Conservation (phyloP, 2,329 filamentous ascomycete species). For the Fusarium irregulare region DNA sequence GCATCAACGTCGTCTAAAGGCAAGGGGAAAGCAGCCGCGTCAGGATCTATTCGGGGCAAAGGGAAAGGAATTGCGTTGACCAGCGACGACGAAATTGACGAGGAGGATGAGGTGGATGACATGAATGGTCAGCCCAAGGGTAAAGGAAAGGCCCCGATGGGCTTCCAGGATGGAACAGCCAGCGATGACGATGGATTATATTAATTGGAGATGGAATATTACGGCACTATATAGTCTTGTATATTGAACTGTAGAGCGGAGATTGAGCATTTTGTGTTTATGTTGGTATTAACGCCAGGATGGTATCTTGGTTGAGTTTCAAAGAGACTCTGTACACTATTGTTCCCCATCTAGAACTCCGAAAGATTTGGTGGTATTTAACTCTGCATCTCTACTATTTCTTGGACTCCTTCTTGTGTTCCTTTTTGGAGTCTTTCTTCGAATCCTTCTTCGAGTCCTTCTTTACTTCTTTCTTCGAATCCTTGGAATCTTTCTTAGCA, state of each 20-base stretch:
- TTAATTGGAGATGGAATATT: conserved; percentile 44
- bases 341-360: conserved; percentile 6
- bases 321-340: conserved; percentile 28
- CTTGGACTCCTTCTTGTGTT: conserved; percentile 13
- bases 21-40: conserved; percentile 50
- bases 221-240: conserved; percentile 27
- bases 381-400: conserved; percentile 20
- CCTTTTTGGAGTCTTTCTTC: conserved; percentile 3
- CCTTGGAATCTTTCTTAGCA: not conserved
- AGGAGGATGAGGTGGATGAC: conserved; percentile 50
- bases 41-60: conserved; percentile 47
- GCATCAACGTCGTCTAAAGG: conserved; percentile 48
- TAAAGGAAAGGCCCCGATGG: conserved; percentile 66
- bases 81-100: conserved; percentile 51
- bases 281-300: conserved; percentile 33
- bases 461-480: not conserved
- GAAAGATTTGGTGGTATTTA: conserved; percentile 21
- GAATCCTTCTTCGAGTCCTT: not conserved
- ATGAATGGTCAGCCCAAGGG: conserved; percentile 58
- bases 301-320: conserved; percentile 33
- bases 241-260: conserved; percentile 24
- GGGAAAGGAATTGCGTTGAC: conserved; percentile 49
- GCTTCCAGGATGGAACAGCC: conserved; percentile 64
- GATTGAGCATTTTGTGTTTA: conserved; percentile 26
- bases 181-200: conserved; percentile 70